Evolutionary conservation across 805 yeast species (phyloP), one percentile per base, ranked within the genome.

Genomic region (Schwanniomyces pseudopolymorphus): DNA sequence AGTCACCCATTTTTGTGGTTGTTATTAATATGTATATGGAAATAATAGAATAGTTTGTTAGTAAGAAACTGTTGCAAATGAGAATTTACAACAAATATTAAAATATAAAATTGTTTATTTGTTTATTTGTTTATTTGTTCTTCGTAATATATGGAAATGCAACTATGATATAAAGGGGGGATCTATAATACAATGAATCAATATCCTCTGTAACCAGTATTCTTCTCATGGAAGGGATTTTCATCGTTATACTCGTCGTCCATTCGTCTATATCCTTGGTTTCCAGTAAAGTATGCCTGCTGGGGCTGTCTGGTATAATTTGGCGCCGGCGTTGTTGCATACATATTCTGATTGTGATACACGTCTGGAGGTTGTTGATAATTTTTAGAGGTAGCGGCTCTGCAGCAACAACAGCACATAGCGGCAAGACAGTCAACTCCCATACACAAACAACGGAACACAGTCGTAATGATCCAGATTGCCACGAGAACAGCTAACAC

Each of bases 381-480:
- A n/a, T 51, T 37, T 33, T 48, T 47, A 33, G 48, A 39, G 42
- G 50, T 55, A 9, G 64, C 63, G 17, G 58, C 43, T 19, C 71
- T 43, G 55, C 75, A 64, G 74, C 72, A 83, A 74, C 63, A 81
- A 60, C 61, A 83, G 71, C 58, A 75, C 64, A 52, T 67, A 50
- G 57, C 81, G 55, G 52, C 85, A 67, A 51, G 65, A 46, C 74
- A 70, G 4, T 61, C 46, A 21, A 63, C 67, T 3, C 79, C 83
- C 56, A 87, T 84, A 53, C 80, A 80, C 27, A 77, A 50, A 54
- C 87, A 83, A 42, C 83, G 76, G 42, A 84, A 53, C 1, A 87
- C 20, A 0, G 81, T 76, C 11, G 78, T 69, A 1, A 85, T 16
- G 3, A 85, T 47, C 86, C 90, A 84, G 5, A 85, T 42, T 0